Evolutionary conservation across 768 basidiomycete genomes (phyloP), one percentile per base, ranked within the genome.

Genomic region (Amanita thiersii): DNA sequence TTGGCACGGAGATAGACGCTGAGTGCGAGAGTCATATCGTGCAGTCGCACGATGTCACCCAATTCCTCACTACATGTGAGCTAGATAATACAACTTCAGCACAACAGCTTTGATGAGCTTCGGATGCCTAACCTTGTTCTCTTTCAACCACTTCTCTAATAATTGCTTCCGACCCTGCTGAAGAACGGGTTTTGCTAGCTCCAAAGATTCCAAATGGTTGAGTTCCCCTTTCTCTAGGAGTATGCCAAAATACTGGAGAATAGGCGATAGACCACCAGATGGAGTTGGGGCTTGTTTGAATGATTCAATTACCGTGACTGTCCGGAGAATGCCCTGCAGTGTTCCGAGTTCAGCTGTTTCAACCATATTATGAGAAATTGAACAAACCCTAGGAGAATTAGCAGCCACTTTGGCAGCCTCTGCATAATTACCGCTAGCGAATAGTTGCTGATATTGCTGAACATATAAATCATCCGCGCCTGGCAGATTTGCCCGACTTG

Each of bases 371-470:
- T 11, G 15, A 23, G 23, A 14, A 7, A n/a, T 11, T 21, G 2
- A 47, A 49, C 77, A 31, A 61, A 88, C 87, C 51, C 89, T 68
- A 9, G 96, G 96, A 29, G 96, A 98, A 63, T 92, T 94, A 24
- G 96, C 96, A 9, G 96, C 96, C 52, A 99, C 76, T 66, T 97
- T 98, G 38, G 96, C 96, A 12, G 96, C 96, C 54, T 97, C 93
- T 8, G 78, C 78, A 59, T 70, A 98, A 59, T 98, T 86, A 7
- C 89, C 90, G 39, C 76, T 74, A 52, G 81, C 75, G 69, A 98
- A 96, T 35, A 97, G 70, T 47, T 87, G 75, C 54, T 92, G 86
- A 59, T 94, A 98, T 57, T 98, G 93, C 56, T 86, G 81, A 43
- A 92, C 72, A 60, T 97, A 98, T 32, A 99, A 70, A 55, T 98